A percentile compares a stretch with the other conserved stretches of the same genome.
phyloP scores from a whole-genome alignment of 2,329 filamentous ascomycete species.

The Penicillium rolfsii region DNA sequence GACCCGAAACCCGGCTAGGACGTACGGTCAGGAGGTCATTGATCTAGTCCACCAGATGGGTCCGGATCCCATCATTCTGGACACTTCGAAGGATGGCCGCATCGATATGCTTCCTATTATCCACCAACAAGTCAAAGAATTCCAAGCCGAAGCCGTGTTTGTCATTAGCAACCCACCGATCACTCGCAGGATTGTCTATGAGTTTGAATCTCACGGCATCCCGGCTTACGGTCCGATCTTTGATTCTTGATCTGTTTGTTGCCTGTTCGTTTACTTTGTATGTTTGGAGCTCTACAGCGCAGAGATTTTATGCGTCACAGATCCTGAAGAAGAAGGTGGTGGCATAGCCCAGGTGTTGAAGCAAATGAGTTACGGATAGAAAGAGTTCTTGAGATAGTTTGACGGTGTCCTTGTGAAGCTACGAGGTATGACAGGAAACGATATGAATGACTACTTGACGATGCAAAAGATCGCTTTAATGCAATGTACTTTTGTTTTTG shows the following conservation, averaged over 20 bases:
- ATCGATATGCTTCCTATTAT: constrained; percentile 64
- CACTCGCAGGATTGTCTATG: constrained; percentile 70
- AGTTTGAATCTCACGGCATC: constrained; percentile 66
- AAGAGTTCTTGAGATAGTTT: neutral
- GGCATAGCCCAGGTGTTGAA: neutral
- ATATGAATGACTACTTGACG: neutral
- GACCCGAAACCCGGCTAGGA: constrained; percentile 62
- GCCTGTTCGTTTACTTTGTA: neutral
- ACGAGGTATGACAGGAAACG: neutral
- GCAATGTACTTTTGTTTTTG: neutral
- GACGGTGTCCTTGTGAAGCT: neutral
- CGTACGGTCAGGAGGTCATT: constrained; percentile 64
- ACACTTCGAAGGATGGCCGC: constrained; percentile 63
- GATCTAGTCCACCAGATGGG: constrained; percentile 61
- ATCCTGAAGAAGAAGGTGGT: neutral
- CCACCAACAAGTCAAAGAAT: constrained; percentile 54
- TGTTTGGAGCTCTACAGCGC: neutral
- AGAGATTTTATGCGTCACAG: neutral
- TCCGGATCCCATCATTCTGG: constrained; percentile 66
- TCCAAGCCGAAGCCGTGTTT: constrained; percentile 67
- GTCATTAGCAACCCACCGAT: constrained; percentile 71
- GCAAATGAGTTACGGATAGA: neutral
- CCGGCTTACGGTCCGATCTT: constrained; percentile 74
- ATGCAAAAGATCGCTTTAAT: neutral
- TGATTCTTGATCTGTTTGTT: constrained; percentile 56